Percentiles rank a stretch among this genome's conserved stretches.
phyloP scores from a whole-genome alignment of 2,329 filamentous ascomycete species.

The Cephalotrichum gorgonifer region DNA sequence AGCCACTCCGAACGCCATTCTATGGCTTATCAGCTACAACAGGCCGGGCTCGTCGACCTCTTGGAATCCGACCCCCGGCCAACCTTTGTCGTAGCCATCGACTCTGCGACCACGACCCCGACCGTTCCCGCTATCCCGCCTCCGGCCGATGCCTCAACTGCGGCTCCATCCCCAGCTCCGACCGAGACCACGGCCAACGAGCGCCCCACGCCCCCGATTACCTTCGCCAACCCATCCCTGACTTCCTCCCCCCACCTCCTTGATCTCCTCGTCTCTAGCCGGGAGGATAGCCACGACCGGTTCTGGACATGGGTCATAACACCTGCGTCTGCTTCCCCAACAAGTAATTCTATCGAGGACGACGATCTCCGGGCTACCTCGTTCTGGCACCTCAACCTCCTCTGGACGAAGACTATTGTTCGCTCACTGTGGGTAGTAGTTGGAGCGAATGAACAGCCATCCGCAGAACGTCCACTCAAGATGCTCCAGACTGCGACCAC shows the following conservation, averaged over 20 bases:
- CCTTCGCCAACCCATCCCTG: constrained; percentile 28
- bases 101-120: not conserved
- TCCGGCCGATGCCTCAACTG: too few species aligned
- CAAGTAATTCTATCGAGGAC: not conserved
- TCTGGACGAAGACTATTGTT: constrained; percentile 26
- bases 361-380: constrained; percentile 10
- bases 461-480: constrained; percentile 20
- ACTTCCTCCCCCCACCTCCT: constrained; percentile 17
- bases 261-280: constrained; percentile 6
- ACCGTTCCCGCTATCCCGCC: too few species aligned
- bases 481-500: constrained; percentile 17
- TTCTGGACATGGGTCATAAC: constrained; percentile 28
- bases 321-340: not conserved
- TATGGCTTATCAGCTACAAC: constrained; percentile 8
- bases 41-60: constrained; percentile 24
- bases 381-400: constrained; percentile 20
- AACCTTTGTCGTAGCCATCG: constrained; percentile 23
- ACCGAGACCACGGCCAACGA: constrained; percentile 4
- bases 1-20: not conserved
- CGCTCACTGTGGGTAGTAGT: constrained; percentile 25
- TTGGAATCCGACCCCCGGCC: constrained; percentile 29
- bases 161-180: not conserved
- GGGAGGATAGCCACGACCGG: constrained; percentile 16
- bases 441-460: constrained; percentile 24
- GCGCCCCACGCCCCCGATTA: constrained; percentile 9